Conservation (phyloP, 805 yeast species). For the Candida palmyrensis region DNA sequence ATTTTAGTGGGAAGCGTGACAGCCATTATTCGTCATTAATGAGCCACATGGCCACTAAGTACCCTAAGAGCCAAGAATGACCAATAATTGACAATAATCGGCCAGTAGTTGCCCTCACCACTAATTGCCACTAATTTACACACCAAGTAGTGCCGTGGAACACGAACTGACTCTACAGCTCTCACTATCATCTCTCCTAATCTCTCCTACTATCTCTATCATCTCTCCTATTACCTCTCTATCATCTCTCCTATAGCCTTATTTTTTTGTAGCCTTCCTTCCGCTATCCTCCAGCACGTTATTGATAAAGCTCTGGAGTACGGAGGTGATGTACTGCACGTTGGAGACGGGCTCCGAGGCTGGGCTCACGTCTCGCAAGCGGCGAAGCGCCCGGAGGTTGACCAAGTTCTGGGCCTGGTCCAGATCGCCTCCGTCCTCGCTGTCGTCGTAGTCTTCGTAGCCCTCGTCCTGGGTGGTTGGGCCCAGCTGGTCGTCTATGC, state of each 20-base stretch:
- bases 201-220: neutral
- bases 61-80: too few relatives aligned
- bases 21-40: too few relatives aligned
- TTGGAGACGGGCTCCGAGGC: conserved; percentile 8
- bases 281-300: conserved; percentile 12
- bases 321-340: conserved; percentile 28
- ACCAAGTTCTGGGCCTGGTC: conserved; percentile 14
- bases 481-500: conserved; percentile 27
- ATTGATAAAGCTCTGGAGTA: conserved; percentile 36
- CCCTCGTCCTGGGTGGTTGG: conserved; percentile 10
- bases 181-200: neutral
- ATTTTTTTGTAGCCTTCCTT: neutral
- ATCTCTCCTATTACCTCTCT: neutral
- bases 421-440: conserved; percentile 9
- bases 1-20: too few relatives aligned
- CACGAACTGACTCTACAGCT: too few relatives aligned
- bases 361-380: neutral
- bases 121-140: too few relatives aligned
- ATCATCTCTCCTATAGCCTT: conserved; percentile 1
- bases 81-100: too few relatives aligned
- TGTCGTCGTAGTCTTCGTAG: conserved; percentile 17
- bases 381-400: conserved; percentile 20
- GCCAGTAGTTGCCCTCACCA: too few relatives aligned
- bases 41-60: too few relatives aligned
- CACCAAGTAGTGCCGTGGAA: too few relatives aligned